A percentile compares a stretch with the other conserved stretches of the same genome.
These are phyloP conservation scores for Suillus placidus DNA, from an alignment of 768 basidiomycete species.

Conservation along the genomic window DNA sequence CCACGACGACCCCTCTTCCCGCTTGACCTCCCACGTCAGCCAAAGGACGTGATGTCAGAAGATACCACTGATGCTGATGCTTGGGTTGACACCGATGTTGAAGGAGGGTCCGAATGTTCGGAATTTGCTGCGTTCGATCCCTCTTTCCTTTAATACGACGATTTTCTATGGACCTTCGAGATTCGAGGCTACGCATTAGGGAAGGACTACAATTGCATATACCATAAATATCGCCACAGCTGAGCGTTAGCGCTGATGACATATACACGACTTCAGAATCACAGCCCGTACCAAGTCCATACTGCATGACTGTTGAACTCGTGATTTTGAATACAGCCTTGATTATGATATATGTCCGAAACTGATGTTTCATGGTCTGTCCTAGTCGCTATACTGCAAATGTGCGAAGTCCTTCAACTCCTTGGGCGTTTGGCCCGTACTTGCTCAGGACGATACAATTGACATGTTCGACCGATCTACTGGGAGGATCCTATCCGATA, in stretches of 20 bases:
- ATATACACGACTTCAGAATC: neutral
- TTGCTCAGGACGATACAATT: neutral
- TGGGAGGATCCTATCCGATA: neutral
- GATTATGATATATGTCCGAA: neutral
- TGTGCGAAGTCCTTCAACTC: neutral
- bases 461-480: neutral
- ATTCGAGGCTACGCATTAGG: neutral
- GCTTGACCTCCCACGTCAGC: constrained; percentile 8
- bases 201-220: no score
- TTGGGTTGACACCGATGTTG: constrained; percentile 46
- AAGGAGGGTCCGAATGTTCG: constrained; percentile 29
- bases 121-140: constrained; percentile 18
- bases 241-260: neutral
- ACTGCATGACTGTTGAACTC: neutral
- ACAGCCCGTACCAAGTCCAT: neutral
- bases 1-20: constrained; percentile 17
- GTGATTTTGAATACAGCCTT: neutral
- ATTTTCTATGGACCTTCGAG: constrained; percentile 5
- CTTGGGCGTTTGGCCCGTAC: neutral
- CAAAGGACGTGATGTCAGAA: constrained; percentile 5
- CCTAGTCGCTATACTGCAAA: neutral
- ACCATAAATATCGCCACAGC: neutral
- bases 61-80: constrained; percentile 28
- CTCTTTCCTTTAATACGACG: neutral
- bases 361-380: neutral